Percentiles rank a stretch among this genome's conserved stretches.
These are phyloP conservation scores for Diaporthe citriasiana DNA, from an alignment of 2,329 filamentous ascomycete genomes.

Conservation along the genomic window DNA sequence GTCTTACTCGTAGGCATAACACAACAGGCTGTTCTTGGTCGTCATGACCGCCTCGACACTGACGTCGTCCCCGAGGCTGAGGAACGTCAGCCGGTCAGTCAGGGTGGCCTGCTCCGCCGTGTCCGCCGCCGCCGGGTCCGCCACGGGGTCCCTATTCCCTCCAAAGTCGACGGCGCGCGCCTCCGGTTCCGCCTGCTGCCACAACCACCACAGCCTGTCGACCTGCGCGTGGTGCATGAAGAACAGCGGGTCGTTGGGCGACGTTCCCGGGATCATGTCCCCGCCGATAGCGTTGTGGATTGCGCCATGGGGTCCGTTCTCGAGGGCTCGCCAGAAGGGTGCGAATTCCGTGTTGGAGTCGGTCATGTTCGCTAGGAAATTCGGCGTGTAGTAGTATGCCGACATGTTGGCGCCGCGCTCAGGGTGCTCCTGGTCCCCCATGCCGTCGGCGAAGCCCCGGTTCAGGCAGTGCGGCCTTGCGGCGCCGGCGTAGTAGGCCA, in stretches of 20 bases:
- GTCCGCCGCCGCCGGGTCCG: neutral
- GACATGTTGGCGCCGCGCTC: constrained; percentile 45
- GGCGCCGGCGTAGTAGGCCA: constrained; percentile 42
- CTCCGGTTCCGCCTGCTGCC: constrained; percentile 5
- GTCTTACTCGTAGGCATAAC: constrained; percentile 16
- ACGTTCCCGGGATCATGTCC: constrained; percentile 10
- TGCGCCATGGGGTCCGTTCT: constrained; percentile 16
- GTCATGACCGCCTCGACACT: constrained; percentile 11
- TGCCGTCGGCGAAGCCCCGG: constrained; percentile 50
- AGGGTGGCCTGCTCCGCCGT: neutral
- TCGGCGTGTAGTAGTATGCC: constrained; percentile 21
- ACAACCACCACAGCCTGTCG: constrained; percentile 31
- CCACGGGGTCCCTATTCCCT: neutral
- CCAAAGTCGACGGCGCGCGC: constrained; percentile 16
- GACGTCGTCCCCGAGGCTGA: constrained; percentile 11
- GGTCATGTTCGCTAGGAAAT: neutral
- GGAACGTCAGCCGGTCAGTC: neutral
- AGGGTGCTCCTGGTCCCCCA: constrained; percentile 50
- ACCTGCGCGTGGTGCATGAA: constrained; percentile 35
- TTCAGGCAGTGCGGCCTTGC: constrained; percentile 49
- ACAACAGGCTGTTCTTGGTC: constrained; percentile 2
- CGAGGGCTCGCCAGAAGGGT: constrained; percentile 10
- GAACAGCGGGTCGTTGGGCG: constrained; percentile 33
- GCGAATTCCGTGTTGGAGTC: neutral
- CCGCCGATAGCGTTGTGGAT: constrained; percentile 8